phyloP scores from a whole-genome alignment of 2,329 filamentous ascomycete genomes.

The Beauveria pseudobassiana region DNA sequence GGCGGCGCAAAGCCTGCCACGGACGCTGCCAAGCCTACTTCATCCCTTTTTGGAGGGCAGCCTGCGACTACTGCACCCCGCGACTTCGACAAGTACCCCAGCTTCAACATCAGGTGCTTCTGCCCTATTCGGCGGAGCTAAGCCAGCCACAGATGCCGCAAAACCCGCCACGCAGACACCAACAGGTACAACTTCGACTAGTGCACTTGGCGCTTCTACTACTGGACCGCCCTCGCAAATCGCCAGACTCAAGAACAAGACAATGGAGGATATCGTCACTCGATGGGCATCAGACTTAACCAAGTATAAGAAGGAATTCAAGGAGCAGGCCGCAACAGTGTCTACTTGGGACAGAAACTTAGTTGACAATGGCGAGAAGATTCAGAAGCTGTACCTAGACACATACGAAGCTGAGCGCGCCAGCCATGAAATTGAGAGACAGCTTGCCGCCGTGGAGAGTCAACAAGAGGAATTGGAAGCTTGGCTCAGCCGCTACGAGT shows the following conservation, averaged over 20 bases:
- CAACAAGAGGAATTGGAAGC: conserved; percentile 85
- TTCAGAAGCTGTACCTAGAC: conserved; percentile 83
- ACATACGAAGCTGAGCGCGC: conserved; percentile 92
- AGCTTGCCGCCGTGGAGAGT: conserved; percentile 80
- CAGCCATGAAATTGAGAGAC: conserved; percentile 87
- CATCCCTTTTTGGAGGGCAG: conserved; percentile 27
- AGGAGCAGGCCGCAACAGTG: conserved; percentile 79
- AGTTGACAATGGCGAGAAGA: conserved; percentile 91
- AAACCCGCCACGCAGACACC: conserved; percentile 23
- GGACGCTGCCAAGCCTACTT: conserved; percentile 14
- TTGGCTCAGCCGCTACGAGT: conserved; percentile 87
- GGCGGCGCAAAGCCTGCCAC: conserved; percentile 23
- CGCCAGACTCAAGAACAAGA: conserved; percentile 93
- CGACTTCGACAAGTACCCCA: conserved; percentile 21
- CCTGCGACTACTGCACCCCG: conserved; percentile 21
- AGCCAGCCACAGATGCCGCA: conserved; percentile 22
- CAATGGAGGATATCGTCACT: conserved; percentile 97
- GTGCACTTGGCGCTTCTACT: conserved; percentile 61
- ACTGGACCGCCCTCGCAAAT: conserved; percentile 75
- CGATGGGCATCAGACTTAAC: conserved; percentile 92
- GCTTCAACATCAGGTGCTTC: conserved; percentile 22
- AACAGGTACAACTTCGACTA: conserved; percentile 21
- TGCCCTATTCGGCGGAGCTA: conserved; percentile 26
- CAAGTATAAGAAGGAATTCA: conserved; percentile 96
- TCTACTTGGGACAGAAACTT: conserved; percentile 86